These are phyloP conservation scores for Shiraia sp. DNA, from an alignment of 2,329 filamentous ascomycete genomes.

Conservation along the genomic window DNA sequence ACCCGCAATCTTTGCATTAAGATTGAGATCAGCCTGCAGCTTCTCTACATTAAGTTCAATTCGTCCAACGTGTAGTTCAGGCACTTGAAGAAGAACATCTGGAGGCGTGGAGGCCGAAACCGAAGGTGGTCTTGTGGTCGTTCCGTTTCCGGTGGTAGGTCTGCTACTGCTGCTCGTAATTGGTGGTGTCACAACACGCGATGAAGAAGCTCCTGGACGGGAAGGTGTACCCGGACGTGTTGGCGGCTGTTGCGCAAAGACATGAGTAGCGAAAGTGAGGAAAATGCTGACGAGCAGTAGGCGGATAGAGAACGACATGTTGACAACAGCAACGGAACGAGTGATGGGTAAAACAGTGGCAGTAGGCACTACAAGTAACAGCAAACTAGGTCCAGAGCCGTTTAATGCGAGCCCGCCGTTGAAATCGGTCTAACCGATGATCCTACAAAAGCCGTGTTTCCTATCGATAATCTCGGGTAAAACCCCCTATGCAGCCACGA, in stretches of 20 bases:
- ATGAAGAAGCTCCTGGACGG: too few relatives aligned
- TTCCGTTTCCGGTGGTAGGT: constrained; percentile 22
- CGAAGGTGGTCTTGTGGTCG: constrained; percentile 24
- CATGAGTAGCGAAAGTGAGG: constrained; percentile 27
- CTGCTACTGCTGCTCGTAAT: constrained; percentile 28
- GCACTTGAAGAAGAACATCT: constrained; percentile 63
- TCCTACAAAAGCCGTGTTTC: constrained; percentile 25
- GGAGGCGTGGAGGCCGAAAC: constrained; percentile 46
- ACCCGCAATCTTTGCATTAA: constrained; percentile 63
- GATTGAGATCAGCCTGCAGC: constrained; percentile 61
- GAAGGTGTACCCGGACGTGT: too few relatives aligned
- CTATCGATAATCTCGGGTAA: constrained; percentile 42
- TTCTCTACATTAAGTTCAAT: constrained; percentile 66
- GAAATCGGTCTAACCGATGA: constrained; percentile 15
- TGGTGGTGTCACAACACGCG: constrained; percentile 21
- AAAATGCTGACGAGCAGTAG: constrained; percentile 38
- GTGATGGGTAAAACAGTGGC: constrained; percentile 12
- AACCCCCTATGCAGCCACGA: constrained; percentile 25
- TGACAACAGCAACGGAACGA: constrained; percentile 22
- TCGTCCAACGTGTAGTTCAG: constrained; percentile 60
- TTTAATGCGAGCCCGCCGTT: constrained; percentile 18
- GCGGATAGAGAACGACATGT: constrained; percentile 41
- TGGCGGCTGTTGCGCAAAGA: constrained; percentile 34
- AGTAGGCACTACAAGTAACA: constrained; percentile 16
- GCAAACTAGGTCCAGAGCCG: constrained; percentile 16